Conservation (phyloP, 1,139 yeast genomes). For the Debaryomyces udenii region DNA sequence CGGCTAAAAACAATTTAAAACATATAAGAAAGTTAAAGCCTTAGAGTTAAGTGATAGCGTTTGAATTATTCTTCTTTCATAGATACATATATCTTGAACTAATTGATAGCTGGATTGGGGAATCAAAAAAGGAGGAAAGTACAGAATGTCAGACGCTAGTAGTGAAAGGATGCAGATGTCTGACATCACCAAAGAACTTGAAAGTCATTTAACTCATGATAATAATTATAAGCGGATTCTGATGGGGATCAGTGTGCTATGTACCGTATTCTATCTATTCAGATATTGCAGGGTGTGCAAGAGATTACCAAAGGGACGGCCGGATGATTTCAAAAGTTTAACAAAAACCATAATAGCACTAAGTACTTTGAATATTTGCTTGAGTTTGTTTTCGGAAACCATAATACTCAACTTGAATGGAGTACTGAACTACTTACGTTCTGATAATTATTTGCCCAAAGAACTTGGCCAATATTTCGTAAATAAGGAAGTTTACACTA, state of each 20-base stretch:
- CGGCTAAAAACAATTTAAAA: slow-evolving; percentile 9
- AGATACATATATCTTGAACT: too few species aligned
- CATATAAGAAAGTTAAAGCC: background rate
- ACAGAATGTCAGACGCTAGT: slow-evolving; percentile 7
- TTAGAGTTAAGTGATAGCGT: too few species aligned
- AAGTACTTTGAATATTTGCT: slow-evolving; percentile 18
- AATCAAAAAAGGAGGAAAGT: too few species aligned
- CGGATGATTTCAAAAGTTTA: slow-evolving; percentile 13
- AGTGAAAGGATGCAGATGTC: background rate
- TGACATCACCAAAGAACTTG: background rate
- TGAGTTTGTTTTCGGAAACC: background rate
- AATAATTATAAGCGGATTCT: slow-evolving; percentile 8
- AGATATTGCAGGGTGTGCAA: slow-evolving; percentile 11
- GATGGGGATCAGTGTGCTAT: slow-evolving; percentile 5
- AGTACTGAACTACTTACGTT: background rate
- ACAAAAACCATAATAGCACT: slow-evolving; percentile 11
- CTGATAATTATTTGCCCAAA: background rate
- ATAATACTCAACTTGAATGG: slow-evolving; percentile 4
- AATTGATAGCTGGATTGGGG: too few species aligned
- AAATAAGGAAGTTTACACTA: slow-evolving; percentile 1
- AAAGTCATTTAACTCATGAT: slow-evolving; percentile 1
- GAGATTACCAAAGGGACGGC: slow-evolving; percentile 10
- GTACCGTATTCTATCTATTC: slow-evolving; percentile 9
- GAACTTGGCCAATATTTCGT: slow-evolving; percentile 3
- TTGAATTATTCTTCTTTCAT: too few species aligned